Evolutionary conservation across 2,329 filamentous ascomycete genomes (phyloP).

Genomic region (Phaeosphaeriaceae sp.): DNA sequence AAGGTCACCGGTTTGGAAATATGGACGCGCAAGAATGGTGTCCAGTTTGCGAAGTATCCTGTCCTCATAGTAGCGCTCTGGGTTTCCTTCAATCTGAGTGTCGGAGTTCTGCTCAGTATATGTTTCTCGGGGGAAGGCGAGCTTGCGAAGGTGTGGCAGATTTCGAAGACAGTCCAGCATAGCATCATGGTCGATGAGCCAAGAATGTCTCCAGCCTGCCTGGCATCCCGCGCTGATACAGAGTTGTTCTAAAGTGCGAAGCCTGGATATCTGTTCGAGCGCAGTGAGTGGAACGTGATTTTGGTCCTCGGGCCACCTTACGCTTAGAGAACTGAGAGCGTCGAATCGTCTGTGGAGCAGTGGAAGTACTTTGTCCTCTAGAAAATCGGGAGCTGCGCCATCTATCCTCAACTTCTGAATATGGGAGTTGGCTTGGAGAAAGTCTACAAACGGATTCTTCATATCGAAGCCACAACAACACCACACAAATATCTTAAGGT

Average conservation of each 20-base stretch:
- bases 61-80: neutral
- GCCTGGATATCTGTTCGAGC: neutral
- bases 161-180: neutral
- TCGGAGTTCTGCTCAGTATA: neutral
- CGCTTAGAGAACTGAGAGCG: neutral
- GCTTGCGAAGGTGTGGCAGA: neutral
- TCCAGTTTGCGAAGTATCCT: neutral
- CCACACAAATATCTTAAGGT: conserved; percentile 5
- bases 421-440: conserved; percentile 4
- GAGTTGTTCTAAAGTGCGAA: neutral
- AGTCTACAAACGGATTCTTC: neutral
- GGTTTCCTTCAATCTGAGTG: neutral
- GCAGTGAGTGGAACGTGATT: neutral
- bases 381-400: neutral
- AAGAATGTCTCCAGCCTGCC: neutral
- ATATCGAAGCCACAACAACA: neutral
- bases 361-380: neutral
- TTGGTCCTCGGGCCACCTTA: neutral
- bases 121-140: neutral
- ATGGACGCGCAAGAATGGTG: neutral
- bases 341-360: neutral
- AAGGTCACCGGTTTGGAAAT: neutral
- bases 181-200: neutral
- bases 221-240: neutral
- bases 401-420: conserved; percentile 2